Percentiles rank a stretch among this genome's conserved stretches.
These are phyloP conservation scores for Diversispora epigaea DNA, from an alignment of 192 early-diverging fungal species.

Conservation along the genomic window DNA sequence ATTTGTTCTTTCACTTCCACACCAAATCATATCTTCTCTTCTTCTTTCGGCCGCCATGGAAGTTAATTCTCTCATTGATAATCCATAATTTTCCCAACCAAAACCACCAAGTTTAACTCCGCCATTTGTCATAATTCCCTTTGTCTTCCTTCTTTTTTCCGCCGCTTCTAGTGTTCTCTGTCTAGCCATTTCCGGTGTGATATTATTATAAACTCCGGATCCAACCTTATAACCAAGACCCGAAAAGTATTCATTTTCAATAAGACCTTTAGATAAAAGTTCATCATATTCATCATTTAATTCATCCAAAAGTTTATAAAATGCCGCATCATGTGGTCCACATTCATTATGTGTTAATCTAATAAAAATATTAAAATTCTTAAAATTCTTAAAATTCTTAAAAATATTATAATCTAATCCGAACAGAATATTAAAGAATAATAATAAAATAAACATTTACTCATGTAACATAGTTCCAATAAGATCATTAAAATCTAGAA, in stretches of 20 bases:
- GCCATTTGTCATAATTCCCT: slow-evolving; percentile 61
- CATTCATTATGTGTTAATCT: slow-evolving; percentile 48
- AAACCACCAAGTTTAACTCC: slow-evolving; percentile 47
- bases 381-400: background rate
- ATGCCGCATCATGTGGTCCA: slow-evolving; percentile 65
- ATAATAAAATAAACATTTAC: slow-evolving; percentile 28
- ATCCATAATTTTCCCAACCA: slow-evolving; percentile 25
- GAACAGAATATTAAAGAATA: background rate
- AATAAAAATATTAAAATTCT: slow-evolving; percentile 13
- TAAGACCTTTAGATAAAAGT: slow-evolving; percentile 44
- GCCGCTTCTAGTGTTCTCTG: slow-evolving; percentile 55
- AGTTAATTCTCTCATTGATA: slow-evolving; percentile 58
- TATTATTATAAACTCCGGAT: slow-evolving; percentile 38
- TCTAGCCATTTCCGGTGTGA: slow-evolving; percentile 38
- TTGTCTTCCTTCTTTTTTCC: slow-evolving; percentile 48
- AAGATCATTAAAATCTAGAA: slow-evolving; percentile 61
- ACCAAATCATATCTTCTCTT: slow-evolving; percentile 64
- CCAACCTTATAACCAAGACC: slow-evolving; percentile 52
- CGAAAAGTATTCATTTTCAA: slow-evolving; percentile 57
- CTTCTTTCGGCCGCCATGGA: slow-evolving; percentile 69
- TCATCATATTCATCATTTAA: slow-evolving; percentile 64
- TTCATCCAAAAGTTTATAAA: slow-evolving; percentile 60
- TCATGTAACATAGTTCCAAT: slow-evolving; percentile 82
- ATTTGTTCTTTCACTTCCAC: slow-evolving; percentile 48
- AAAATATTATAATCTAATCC: too few relatives aligned